phyloP scores from a whole-genome alignment of 306 rosid genomes.

The Cicer cuneatum region DNA sequence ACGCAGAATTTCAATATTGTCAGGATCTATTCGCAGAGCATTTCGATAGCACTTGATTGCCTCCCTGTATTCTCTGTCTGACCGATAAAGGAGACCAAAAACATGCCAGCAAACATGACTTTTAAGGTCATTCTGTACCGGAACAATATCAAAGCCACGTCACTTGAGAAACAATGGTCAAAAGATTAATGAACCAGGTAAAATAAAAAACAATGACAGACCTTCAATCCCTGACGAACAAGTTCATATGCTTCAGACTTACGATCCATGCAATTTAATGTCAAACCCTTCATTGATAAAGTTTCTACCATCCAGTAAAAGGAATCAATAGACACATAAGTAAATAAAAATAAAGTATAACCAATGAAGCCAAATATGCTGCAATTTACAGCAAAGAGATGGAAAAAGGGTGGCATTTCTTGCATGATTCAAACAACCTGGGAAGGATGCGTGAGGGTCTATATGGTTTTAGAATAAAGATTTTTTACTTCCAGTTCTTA shows the following conservation, averaged over 20 bases:
- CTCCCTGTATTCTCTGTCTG: conserved; percentile 98
- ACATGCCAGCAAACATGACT: conserved; percentile 99
- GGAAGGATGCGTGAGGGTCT: not conserved
- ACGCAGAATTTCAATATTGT: conserved; percentile 92
- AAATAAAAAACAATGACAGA: conserved; percentile 47
- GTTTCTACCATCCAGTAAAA: conserved; percentile 71
- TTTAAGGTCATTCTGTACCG: conserved; percentile 89
- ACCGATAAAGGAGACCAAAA: conserved; percentile 94
- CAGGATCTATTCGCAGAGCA: conserved; percentile 94
- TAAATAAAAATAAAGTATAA: conserved; percentile 10
- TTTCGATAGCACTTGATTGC: conserved; percentile 96
- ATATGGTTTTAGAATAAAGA: not conserved
- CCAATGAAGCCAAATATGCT: conserved; percentile 17
- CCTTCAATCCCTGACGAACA: conserved; percentile 95
- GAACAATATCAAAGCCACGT: conserved; percentile 42
- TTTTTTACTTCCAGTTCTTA: not conserved
- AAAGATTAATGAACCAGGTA: conserved; percentile 17
- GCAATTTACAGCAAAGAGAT: conserved; percentile 11
- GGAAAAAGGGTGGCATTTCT: not conserved
- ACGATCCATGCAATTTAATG: conserved; percentile 98
- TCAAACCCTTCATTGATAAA: conserved; percentile 96
- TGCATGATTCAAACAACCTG: conserved; percentile 27
- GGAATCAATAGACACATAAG: conserved; percentile 13
- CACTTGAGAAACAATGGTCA: conserved; percentile 34
- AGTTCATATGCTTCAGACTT: conserved; percentile 97